Conservation (phyloP, 345 rosid species). For the Camelina hispida region DNA sequence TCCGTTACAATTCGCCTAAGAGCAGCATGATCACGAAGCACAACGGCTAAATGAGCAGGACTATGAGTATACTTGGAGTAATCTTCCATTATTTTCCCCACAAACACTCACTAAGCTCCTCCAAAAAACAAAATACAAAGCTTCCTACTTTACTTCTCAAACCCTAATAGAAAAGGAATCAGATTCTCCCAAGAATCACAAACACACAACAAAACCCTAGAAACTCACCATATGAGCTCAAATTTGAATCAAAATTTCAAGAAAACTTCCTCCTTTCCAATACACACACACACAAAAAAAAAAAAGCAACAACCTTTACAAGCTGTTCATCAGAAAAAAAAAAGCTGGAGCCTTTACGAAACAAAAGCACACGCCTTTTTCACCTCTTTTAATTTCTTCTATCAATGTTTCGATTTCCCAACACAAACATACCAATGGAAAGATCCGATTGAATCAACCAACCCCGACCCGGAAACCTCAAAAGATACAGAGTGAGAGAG, state of each 20-base stretch:
- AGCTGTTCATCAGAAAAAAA: conserved; percentile 17
- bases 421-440: background rate
- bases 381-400: conserved; percentile 3
- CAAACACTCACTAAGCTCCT: conserved; percentile 23
- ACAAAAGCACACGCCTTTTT: conserved; percentile 22
- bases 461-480: conserved; percentile 39
- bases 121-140: background rate
- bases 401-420: conserved; percentile 18
- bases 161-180: conserved; percentile 32
- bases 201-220: conserved; percentile 31
- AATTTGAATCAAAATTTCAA: conserved; percentile 40
- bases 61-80: conserved; percentile 74
- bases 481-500: background rate
- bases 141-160: conserved; percentile 22
- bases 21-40: conserved; percentile 68
- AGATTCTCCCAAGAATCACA: conserved; percentile 25
- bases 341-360: conserved; percentile 31
- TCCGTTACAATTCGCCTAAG: conserved; percentile 62
- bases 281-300: background rate
- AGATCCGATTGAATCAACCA: conserved; percentile 1
- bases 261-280: conserved; percentile 5
- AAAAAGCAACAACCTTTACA: conserved; percentile 18
- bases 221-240: conserved; percentile 35
- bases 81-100: conserved; percentile 71
- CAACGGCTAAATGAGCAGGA: conserved; percentile 90